Evolutionary conservation across 2,329 filamentous ascomycete genomes (phyloP), one percentile per base, ranked within the genome.

Genomic region (Curvularia verruculosa): DNA sequence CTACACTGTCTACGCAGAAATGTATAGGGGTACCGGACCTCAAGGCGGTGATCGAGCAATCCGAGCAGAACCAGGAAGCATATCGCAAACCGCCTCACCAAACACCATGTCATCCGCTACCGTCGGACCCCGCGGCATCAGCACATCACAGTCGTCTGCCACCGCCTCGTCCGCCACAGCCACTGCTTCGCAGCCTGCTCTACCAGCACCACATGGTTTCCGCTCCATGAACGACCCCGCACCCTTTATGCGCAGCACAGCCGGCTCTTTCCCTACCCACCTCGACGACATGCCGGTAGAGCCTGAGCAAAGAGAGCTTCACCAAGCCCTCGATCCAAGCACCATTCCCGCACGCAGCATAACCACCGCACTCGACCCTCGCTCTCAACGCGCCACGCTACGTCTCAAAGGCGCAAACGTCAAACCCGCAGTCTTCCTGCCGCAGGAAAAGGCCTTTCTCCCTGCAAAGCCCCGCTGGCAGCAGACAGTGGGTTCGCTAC

Each of bases 1-100:
- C 26, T 79, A 79, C 62, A 69, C 77, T 21, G 80, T 83, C 34
- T 79, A 78, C 57, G 81, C 81, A 7, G 81, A 83, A 65, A 72
- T 72, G 12, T 83, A 79, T 56, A 70, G 77, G 52, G 80, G 80
- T 15, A 73, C 72, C 29, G 78, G 77, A 1, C 81, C 81, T 1
- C 72, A 70, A 46, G 73, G 70, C 40, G 74, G 73, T 43, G 81
- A 83, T 60, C 68, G 71, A 28, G 63, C 79, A 1, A 75, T 83
- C 3, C 74, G 71, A 3, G 77, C 79, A 10, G 75, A 73, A 28
- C 60, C 65, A 18, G 68, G 68, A 28, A 67, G 62, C 23, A 49
- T 63, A 1, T 73, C 69, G 23, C 64, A 69, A 31, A 67, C 69
- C n/a, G 67, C 69, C 18, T 75, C 72, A 7, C 75, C 75, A 10